These are phyloP conservation scores for Penicillium sclerotiorum DNA, from an alignment of 2,329 filamentous ascomycete genomes.

Conservation along the genomic window DNA sequence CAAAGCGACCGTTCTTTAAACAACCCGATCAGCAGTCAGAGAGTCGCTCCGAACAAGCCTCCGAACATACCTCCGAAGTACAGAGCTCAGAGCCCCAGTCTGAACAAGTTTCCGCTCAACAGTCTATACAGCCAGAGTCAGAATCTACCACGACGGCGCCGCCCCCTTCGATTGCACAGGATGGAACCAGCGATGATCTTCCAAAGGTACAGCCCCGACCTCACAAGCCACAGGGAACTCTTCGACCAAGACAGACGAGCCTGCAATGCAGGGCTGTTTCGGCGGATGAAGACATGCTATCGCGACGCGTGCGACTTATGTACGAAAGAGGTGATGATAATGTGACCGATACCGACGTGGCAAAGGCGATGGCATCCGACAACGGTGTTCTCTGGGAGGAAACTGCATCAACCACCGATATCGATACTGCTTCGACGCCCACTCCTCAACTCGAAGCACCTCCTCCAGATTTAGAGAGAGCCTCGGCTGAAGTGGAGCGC, in stretches of 20 bases:
- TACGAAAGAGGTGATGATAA: conserved; percentile 64
- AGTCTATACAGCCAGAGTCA: conserved; percentile 12
- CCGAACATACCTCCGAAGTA: not conserved
- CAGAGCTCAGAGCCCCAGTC: conserved; percentile 6
- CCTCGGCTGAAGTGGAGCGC: conserved; percentile 31
- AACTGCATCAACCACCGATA: conserved; percentile 28
- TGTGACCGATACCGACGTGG: conserved; percentile 47
- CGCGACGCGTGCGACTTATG: conserved; percentile 65
- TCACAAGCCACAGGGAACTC: conserved; percentile 38
- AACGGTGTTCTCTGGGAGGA: conserved; percentile 47
- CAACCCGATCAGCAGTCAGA: conserved; percentile 24
- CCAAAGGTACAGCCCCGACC: conserved; percentile 29
- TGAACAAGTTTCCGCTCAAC: conserved; percentile 7
- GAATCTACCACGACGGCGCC: conserved; percentile 15
- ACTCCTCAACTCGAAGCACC: conserved; percentile 28
- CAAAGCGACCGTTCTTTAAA: conserved; percentile 35
- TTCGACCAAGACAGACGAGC: conserved; percentile 40
- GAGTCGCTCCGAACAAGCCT: conserved; percentile 9
- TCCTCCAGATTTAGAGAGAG: conserved; percentile 27
- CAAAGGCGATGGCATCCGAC: conserved; percentile 39
- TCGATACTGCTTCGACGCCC: conserved; percentile 31
- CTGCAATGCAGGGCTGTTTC: conserved; percentile 57
- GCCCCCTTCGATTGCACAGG: conserved; percentile 17
- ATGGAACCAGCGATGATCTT: conserved; percentile 20
- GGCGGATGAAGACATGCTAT: conserved; percentile 65